Conservation (phyloP, 2,329 filamentous ascomycete species). For the Didymellaceae sp. region DNA sequence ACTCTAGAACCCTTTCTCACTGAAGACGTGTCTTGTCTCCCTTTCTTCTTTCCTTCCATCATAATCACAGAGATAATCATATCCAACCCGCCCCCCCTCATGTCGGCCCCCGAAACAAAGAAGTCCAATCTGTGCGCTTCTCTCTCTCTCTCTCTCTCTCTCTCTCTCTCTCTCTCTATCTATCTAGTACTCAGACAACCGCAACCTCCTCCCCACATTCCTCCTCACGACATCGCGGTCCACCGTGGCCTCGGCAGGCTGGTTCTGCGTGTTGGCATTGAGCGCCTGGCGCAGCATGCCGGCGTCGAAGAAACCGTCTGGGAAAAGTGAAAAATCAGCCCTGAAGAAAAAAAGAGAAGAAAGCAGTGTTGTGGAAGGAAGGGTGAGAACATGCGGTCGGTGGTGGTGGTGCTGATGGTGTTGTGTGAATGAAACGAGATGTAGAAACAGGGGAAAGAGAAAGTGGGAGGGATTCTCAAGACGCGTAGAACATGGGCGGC, state of each 20-base stretch:
- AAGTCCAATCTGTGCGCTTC: no score
- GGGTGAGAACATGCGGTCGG: not conserved
- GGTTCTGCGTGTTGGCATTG: conserved; percentile 67
- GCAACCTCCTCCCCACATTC: conserved; percentile 77
- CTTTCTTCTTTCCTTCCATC: no score
- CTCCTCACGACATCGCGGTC: conserved; percentile 68
- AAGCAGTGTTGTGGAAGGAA: not conserved
- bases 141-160: not conserved
- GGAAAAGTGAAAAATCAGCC: conserved; percentile 39
- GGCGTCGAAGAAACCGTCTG: conserved; percentile 97
- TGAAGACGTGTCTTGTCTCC: no score
- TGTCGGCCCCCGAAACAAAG: no score
- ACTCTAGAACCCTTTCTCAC: no score
- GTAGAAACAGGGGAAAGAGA: conserved; percentile 10
- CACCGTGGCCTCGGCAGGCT: conserved; percentile 59
- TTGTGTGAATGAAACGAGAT: not conserved
- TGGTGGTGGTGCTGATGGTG: not conserved
- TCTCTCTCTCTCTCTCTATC: not conserved
- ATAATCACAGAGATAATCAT: no score
- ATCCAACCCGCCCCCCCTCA: no score
- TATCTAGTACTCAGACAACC: conserved; percentile 69
- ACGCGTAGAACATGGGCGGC: conserved; percentile 16
- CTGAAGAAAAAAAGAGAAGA: conserved; percentile 12
- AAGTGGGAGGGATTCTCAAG: conserved; percentile 2
- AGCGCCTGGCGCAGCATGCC: conserved; percentile 92